phyloP scores from a whole-genome alignment of 208 protist genomes.

The Vickermania spadyakhi region DNA sequence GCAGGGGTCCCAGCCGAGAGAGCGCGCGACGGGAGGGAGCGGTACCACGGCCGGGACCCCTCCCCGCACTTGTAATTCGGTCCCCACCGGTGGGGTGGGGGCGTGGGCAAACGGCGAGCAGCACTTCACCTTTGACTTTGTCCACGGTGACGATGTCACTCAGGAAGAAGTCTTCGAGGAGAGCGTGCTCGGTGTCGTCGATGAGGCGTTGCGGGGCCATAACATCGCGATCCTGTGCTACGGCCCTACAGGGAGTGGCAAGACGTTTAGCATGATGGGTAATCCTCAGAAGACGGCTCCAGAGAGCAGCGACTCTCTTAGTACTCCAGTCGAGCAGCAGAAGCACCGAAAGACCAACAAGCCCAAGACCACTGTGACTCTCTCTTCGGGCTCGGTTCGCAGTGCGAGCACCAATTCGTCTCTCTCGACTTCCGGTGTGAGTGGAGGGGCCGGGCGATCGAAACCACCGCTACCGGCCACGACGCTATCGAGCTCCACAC shows the following conservation, averaged over 20 bases:
- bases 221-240: slow-evolving; percentile 81
- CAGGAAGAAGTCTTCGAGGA: slow-evolving; percentile 89
- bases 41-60: no score
- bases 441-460: no score
- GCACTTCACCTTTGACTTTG: slow-evolving; percentile 79
- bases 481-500: no score
- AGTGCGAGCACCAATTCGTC: no score
- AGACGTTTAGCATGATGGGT: slow-evolving; percentile 89
- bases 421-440: no score
- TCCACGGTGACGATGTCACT: slow-evolving; percentile 70
- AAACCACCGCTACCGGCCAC: no score
- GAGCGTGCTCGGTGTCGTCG: slow-evolving; percentile 68
- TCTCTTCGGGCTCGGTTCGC: no score
- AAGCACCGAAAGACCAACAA: background rate
- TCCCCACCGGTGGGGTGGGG: slow-evolving; percentile 2
- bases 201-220: slow-evolving; percentile 76
- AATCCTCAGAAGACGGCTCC: slow-evolving; percentile 3
- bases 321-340: background rate
- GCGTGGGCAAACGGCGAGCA: slow-evolving; percentile 26
- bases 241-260: slow-evolving; percentile 81
- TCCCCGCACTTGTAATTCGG: no score
- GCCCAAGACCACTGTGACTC: no score
- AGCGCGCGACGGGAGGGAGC: no score
- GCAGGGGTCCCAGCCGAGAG: no score
- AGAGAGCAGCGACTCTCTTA: slow-evolving; percentile 1